Conservation (phyloP, 2,329 filamentous ascomycete species). For the Stachybotrys echinatus region DNA sequence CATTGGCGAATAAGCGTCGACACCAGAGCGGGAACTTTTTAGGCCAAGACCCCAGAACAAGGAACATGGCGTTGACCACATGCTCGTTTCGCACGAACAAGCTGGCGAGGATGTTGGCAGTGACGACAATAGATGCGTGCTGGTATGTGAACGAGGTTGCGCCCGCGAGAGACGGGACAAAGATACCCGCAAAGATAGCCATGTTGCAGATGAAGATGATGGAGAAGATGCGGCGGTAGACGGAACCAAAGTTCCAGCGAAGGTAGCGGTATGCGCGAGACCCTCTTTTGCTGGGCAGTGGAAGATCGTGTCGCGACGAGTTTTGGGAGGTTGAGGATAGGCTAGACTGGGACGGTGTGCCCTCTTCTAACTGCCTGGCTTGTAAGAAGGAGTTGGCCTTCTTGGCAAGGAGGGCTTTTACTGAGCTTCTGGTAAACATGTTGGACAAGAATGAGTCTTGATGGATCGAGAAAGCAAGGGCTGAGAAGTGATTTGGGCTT, state of each 20-base stretch:
- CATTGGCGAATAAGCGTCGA: not conserved
- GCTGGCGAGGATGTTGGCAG: not conserved
- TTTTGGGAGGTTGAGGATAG: no score
- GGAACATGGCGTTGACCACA: not conserved
- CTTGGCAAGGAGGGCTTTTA: no score
- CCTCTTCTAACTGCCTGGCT: no score
- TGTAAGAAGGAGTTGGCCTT: no score
- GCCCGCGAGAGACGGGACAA: not conserved
- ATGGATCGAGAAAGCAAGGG: no score
- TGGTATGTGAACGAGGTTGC: not conserved
- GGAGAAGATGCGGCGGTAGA: not conserved
- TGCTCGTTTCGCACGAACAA: not conserved
- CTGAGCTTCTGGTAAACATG: no score
- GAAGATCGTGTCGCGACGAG: no score
- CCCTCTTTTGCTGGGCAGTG: not conserved
- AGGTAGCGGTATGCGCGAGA: not conserved
- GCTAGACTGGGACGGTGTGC: no score
- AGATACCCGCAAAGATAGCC: not conserved
- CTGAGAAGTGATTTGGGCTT: no score
- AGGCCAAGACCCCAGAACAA: not conserved
- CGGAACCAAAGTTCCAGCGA: not conserved
- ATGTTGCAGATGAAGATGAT: not conserved
- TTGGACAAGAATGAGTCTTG: no score
- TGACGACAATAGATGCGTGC: not conserved
- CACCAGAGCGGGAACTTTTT: not conserved